phyloP scores from a whole-genome alignment of 2,329 filamentous ascomycete genomes.

The Taxawa tesnikishii region DNA sequence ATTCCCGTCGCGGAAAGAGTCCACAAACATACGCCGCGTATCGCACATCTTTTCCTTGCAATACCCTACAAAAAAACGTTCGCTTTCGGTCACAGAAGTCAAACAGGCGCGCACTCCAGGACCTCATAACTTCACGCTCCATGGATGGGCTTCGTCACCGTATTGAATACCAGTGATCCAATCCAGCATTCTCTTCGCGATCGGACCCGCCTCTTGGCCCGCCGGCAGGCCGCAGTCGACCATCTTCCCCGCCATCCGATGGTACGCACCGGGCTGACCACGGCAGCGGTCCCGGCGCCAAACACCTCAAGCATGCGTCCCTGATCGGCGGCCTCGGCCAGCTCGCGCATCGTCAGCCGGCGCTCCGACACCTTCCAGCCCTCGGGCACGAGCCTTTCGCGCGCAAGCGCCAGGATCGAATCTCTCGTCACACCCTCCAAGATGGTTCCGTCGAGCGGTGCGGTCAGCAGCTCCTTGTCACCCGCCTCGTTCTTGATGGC shows the following conservation, averaged over 20 bases:
- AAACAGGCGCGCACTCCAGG: too few species aligned
- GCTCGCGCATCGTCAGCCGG: slow-evolving; percentile 82
- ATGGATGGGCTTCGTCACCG: slow-evolving; percentile 80
- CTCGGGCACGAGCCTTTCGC: slow-evolving; percentile 68
- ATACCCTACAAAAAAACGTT: too few species aligned
- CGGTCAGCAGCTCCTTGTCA: slow-evolving; percentile 85
- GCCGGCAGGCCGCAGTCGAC: slow-evolving; percentile 75
- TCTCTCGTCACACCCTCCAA: slow-evolving; percentile 90
- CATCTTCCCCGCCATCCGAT: slow-evolving; percentile 80
- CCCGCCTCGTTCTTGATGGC: slow-evolving; percentile 77
- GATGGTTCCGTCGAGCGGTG: slow-evolving; percentile 91
- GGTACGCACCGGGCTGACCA: slow-evolving; percentile 78
- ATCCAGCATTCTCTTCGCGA: slow-evolving; percentile 78
- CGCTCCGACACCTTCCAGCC: slow-evolving; percentile 84
- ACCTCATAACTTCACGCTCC: too few species aligned
- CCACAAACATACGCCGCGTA: too few species aligned
- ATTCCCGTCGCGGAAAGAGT: too few species aligned
- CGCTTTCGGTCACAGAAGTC: too few species aligned
- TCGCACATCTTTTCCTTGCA: too few species aligned
- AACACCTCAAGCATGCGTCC: slow-evolving; percentile 88
- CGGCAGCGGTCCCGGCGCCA: slow-evolving; percentile 83
- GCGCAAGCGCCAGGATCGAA: slow-evolving; percentile 74
- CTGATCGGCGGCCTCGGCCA: slow-evolving; percentile 69
- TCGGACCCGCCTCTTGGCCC: slow-evolving; percentile 73
- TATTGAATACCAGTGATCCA: slow-evolving; percentile 97